Evolutionary conservation across 2,329 filamentous ascomycete genomes (phyloP), one percentile per base, ranked within the genome.

Genomic region (Rasamsonia emersonii): DNA sequence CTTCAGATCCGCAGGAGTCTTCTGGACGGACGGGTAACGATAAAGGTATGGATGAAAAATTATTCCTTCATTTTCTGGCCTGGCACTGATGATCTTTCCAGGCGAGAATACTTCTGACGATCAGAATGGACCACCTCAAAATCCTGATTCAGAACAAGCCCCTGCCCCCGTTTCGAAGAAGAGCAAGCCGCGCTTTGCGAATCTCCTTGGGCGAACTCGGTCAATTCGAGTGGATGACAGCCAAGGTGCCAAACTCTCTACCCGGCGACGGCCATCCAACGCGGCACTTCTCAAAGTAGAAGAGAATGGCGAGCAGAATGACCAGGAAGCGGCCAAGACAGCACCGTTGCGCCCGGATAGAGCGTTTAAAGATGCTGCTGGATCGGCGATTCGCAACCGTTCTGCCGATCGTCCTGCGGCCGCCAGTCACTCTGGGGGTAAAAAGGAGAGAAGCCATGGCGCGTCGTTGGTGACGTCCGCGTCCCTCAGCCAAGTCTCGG

Each of bases 261-360:
- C 52, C 8, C 45, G 47, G 21, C 46, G 59, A 35, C 58, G 58
- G 16, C 59, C 60, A 5, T 62, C 60, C 9, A 59, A 56, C 13
- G 34, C 37, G 6, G 53, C 54, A 24, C 44, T 64, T 9, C 46
- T 59, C 26, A 60, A 51, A 16, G 28, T 41, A 7, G 32, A 35
- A 13, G 39, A 41, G 15, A 36, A 20, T 11, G 33, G 35, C 20
- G 32, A 39, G 18, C 24, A 13, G 10, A 21, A 26, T 34, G 41
- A 62, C 8, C 55, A 61, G 25, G 56, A 60, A 32, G 62, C 68
- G 10, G 62, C 77, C 32, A 79, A 71, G 51, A 78, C 79, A 1
- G 74, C 82, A 7, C 76, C 80, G 1, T 56, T 77, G 19, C 71
- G 75, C 21, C 72, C 75, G 45, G 83, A 86, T 35, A 73, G 78